phyloP scores from a whole-genome alignment of 352 stramenopile species.

The Thraustotheca clavata region DNA sequence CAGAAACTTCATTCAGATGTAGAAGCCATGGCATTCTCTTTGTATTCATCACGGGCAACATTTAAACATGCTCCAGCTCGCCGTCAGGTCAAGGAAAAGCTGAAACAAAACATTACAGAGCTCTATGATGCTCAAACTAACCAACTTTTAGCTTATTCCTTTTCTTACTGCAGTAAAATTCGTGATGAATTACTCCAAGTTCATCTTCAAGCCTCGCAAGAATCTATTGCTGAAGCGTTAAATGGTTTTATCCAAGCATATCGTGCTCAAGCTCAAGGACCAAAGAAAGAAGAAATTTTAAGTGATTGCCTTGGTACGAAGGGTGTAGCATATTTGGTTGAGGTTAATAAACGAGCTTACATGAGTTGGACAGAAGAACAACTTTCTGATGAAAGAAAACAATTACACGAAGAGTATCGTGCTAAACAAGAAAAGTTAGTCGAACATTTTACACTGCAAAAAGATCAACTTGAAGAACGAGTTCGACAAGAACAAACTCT shows the following conservation, averaged over 20 bases:
- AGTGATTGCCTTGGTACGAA: conserved; percentile 49
- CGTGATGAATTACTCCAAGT: too few relatives aligned
- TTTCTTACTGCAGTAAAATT: too few relatives aligned
- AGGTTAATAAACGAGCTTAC: conserved; percentile 42
- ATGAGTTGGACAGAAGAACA: conserved; percentile 47
- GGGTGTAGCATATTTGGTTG: conserved; percentile 41
- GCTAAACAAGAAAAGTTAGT: conserved; percentile 50
- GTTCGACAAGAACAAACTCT: conserved; percentile 55
- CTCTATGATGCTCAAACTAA: too few relatives aligned
- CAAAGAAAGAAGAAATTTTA: conserved; percentile 43
- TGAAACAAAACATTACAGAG: too few relatives aligned
- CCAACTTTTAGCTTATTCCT: too few relatives aligned
- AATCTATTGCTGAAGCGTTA: too few relatives aligned
- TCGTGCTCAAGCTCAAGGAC: conserved; percentile 36
- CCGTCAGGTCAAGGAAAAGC: conserved; percentile 36
- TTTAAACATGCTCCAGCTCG: conserved; percentile 32
- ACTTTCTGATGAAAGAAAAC: conserved; percentile 36
- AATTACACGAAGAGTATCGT: conserved; percentile 50
- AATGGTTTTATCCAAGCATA: too few relatives aligned
- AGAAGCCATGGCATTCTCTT: conserved; percentile 49
- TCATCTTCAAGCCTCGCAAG: too few relatives aligned
- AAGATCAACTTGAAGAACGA: conserved; percentile 44
- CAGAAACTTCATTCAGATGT: conserved; percentile 68
- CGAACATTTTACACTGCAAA: conserved; percentile 55
- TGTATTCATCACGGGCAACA: conserved; percentile 40